Evolutionary conservation across 768 basidiomycete species (phyloP), one percentile per base, ranked within the genome.

Genomic region (Tulasnella sp.): DNA sequence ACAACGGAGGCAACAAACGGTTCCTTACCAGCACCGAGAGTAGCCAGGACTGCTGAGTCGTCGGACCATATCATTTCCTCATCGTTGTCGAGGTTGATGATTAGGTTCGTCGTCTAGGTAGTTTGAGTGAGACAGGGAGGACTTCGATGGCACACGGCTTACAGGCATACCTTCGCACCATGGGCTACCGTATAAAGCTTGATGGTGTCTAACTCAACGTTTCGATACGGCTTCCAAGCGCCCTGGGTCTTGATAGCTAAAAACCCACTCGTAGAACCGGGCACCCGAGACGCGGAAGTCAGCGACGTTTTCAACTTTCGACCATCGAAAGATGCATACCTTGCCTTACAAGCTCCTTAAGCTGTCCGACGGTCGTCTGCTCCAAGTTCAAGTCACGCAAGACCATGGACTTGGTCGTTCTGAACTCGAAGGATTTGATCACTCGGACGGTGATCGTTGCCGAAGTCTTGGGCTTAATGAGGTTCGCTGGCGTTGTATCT

Each of bases 21-120:
- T 34, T 44, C 19, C 47, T 19, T 72, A 95, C 96, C 91, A 64
- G 95, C 86, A 19, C 90, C 94, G 40, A 86, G 80, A 4, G 88
- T 86, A 1, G 83, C 86, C n/a, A 99, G 84, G 0, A 82, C 83
- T 77, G 85, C 86, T 8, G 78, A 78, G 44, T 89, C 89, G 75
- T 94, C 88, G 63, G 86, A 81, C 17, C 95, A 80, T 74, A 98
- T 92, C 92, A 94, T 96, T 3, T 19, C 26, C 9, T 94, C 91
- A 72, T 98, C 96, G 77, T 95, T 87, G 77, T 97, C 94, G 72
- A 98, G 85, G 80, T 99, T 99, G 78, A 99, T 98, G 80, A 99
- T 98, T 35, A 99, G 84, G 81, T 99, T 98, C 37, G 91, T 91
- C 1, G 95, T 96, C 96, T 98, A 73, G 39, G 19, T 17, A 40